Evolutionary conservation across 2,329 filamentous ascomycete species (phyloP), one percentile per base, ranked within the genome.

Genomic region (Exophiala mesophila): DNA sequence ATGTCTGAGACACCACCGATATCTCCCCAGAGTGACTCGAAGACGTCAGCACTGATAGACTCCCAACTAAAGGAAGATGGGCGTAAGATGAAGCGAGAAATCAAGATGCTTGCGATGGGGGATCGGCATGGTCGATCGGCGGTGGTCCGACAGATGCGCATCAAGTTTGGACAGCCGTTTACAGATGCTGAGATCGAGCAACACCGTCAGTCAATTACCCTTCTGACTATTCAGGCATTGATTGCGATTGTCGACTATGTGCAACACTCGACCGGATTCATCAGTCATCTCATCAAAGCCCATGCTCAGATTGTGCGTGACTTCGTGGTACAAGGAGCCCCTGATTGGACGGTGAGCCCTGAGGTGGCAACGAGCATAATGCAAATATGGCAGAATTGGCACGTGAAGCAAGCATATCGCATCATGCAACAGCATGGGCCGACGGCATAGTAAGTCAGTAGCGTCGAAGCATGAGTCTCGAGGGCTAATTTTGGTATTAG

Each of bases 71-170:
- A 50, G 18, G 18, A 42, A 41, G 47, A 48, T 41, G 47, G 38
- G 8, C 38, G 39, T 5, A 42, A 36, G 28, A 29, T 39, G 41
- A 44, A 42, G 23, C 41, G 31, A 26, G 39, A 51, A 36, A 26
- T 51, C 18, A 51, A 40, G 34, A 45, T 51, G 16, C 45, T 51
- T 17, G 48, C 45, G 3, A 35, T 51, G 6, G 48, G 48, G 24
- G 40, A 51, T 23, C 33, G 45, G 18, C 45, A 44, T 29, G 44
- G 44, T 19, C 28, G 39, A 37, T 45, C 47, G 4, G 30, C 34
- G 17, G 32, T 45, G 10, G 36, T 48, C 30, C 47, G 44, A 31
- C 44, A 47, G 19, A 40, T 51, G 40, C 23, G 44, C 7, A 40
- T 31, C 20, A 21, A 40, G 10, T 47, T 36, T n/a, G 43, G 44